Evolutionary conservation across 192 early-diverging fungal species (phyloP).

Genomic region (Backusella luteola): DNA sequence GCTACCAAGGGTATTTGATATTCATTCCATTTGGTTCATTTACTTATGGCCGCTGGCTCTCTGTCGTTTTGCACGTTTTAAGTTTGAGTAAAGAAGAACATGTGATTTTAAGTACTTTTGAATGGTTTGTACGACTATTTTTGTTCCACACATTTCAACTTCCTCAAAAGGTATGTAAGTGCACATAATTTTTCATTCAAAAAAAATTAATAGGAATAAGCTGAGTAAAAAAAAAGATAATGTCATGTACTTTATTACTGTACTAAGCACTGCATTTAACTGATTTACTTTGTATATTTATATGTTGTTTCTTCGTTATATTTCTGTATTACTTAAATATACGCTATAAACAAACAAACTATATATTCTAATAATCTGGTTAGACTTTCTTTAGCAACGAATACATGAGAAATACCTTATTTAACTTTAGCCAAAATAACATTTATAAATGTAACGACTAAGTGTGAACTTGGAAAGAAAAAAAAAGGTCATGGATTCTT

Average conservation of each 20-base stretch:
- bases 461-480: neutral
- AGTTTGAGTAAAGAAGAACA: neutral
- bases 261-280: neutral
- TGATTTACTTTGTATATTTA: neutral
- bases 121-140: neutral
- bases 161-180: neutral
- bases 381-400: neutral
- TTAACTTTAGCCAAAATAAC: neutral
- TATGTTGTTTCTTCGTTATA: neutral
- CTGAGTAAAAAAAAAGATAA: neutral
- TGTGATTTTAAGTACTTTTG: conserved; percentile 3
- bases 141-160: neutral
- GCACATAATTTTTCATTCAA: neutral
- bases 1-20: neutral
- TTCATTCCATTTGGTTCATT: neutral
- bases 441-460: neutral
- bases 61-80: neutral
- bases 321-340: neutral
- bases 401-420: neutral
- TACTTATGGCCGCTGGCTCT: neutral
- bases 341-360: neutral
- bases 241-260: neutral
- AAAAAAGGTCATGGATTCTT: neutral
- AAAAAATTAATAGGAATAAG: neutral
- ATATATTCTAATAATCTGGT: neutral